Evolutionary conservation across 371 early-diverging fungal genomes (phyloP).

Genomic region (Apophysomyces trapeziformis): DNA sequence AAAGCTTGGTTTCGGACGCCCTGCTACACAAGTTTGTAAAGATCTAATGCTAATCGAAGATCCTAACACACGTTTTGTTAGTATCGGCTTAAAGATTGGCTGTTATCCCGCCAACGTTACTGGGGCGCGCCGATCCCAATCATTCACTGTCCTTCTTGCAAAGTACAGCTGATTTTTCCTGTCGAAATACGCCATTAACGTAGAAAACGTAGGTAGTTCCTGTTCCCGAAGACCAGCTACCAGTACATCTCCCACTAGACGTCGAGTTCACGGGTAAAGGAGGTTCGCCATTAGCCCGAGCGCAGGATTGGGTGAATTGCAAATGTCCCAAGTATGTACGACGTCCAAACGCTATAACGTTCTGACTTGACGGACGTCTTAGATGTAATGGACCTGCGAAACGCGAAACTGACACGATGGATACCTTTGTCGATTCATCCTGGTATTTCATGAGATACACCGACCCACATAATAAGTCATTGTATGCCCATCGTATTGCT

Average conservation of each 20-base stretch:
- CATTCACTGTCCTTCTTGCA: conserved; percentile 84
- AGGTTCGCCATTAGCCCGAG: conserved; percentile 68
- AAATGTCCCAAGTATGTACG: conserved; percentile 77
- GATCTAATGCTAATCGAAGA: background rate
- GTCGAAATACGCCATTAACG: background rate
- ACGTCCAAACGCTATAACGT: background rate
- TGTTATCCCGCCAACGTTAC: conserved; percentile 96
- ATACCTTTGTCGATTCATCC: conserved; percentile 95
- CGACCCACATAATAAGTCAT: conserved; percentile 71
- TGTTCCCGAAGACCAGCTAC: conserved; percentile 83
- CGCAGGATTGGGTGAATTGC: conserved; percentile 68
- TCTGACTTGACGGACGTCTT: background rate
- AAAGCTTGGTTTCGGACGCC: conserved; percentile 52
- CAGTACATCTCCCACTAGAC: conserved; percentile 74
- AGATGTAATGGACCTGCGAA: conserved; percentile 77
- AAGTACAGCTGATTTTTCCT: conserved; percentile 40
- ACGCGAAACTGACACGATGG: conserved; percentile 94
- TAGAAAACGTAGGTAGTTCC: conserved; percentile 58
- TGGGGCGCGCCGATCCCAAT: conserved; percentile 99
- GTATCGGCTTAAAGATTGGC: conserved; percentile 96
- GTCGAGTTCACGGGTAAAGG: conserved; percentile 72
- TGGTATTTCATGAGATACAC: conserved; percentile 93
- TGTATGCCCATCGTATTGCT: conserved; percentile 30
- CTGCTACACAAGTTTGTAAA: conserved; percentile 52
- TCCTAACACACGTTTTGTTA: conserved; percentile 17